Evolutionary conservation across 2,329 filamentous ascomycete genomes (phyloP).

Genomic region (Arthrobotrys megalospora): DNA sequence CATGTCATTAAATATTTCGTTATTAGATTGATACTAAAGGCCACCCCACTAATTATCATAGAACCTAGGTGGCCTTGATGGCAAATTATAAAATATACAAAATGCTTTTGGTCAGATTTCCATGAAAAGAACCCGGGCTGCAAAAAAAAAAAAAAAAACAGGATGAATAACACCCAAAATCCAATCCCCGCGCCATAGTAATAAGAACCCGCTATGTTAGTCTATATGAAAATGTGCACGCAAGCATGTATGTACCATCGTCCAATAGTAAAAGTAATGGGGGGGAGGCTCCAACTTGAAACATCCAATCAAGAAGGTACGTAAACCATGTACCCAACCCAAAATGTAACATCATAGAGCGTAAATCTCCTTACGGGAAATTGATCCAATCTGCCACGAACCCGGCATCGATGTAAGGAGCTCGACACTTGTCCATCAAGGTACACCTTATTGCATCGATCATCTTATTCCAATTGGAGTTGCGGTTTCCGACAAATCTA

Average conservation of each 20-base stretch:
- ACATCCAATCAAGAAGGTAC: slow-evolving; percentile 4
- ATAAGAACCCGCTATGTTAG: slow-evolving; percentile 19
- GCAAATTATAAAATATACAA: slow-evolving; percentile 14
- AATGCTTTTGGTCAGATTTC: slow-evolving; percentile 11
- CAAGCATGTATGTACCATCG: slow-evolving; percentile 16
- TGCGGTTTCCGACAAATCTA: slow-evolving; percentile 57
- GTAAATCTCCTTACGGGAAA: slow-evolving; percentile 42
- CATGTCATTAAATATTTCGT: slow-evolving; percentile 9
- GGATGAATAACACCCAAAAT: slow-evolving; percentile 12
- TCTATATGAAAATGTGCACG: slow-evolving; percentile 15
- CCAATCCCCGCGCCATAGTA: slow-evolving; percentile 2
- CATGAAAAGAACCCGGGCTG: neutral
- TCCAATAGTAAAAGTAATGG: neutral
- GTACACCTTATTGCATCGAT: slow-evolving; percentile 57
- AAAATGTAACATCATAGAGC: neutral
- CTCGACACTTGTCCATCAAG: slow-evolving; percentile 51
- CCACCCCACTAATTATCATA: neutral
- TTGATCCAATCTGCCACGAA: slow-evolving; percentile 56
- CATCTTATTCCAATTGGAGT: slow-evolving; percentile 60
- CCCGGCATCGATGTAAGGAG: slow-evolving; percentile 53
- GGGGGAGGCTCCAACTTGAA: neutral
- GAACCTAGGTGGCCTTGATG: neutral
- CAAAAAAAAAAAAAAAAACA: neutral
- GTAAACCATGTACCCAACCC: neutral
- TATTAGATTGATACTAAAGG: slow-evolving; percentile 5